These are phyloP conservation scores for Fusarium nelsonii DNA, from an alignment of 2,329 filamentous ascomycete genomes.

Conservation along the genomic window DNA sequence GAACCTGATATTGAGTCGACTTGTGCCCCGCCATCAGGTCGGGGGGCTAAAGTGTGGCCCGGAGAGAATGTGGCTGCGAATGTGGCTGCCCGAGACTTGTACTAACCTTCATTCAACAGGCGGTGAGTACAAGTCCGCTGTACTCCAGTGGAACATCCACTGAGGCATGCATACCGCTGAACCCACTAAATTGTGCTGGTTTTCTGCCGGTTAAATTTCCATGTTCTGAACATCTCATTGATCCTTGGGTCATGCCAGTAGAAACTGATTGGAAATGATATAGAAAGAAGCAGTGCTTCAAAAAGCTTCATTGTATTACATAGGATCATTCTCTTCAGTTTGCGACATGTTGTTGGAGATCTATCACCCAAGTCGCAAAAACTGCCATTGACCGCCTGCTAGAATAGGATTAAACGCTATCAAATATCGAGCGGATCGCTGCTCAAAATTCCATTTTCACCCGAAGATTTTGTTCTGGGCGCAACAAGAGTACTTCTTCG, in stretches of 20 bases:
- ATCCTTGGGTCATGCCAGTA: neutral
- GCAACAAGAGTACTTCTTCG: neutral
- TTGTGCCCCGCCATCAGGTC: conserved; percentile 44
- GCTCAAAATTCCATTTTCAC: conserved; percentile 17
- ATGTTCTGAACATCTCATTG: neutral
- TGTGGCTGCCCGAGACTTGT: neutral
- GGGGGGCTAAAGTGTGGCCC: neutral
- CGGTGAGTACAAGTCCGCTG: conserved; percentile 3
- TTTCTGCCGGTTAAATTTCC: conserved; percentile 25
- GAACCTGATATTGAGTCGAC: conserved; percentile 32
- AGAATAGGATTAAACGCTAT: conserved; percentile 5
- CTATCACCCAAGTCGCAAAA: neutral
- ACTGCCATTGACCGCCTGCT: conserved; percentile 19
- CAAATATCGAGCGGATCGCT: conserved; percentile 13
- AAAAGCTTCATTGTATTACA: accelerated
- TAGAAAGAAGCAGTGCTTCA: accelerated
- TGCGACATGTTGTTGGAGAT: neutral
- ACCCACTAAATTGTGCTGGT: neutral
- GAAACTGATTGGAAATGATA: neutral
- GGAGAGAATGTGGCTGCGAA: neutral
- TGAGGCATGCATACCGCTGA: neutral
- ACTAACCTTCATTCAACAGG: neutral
- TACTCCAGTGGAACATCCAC: neutral
- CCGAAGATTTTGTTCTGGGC: neutral
- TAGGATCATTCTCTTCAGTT: neutral